Evolutionary conservation across 768 basidiomycete genomes (phyloP), one percentile per base, ranked within the genome.

Genomic region (Tubosaeta sp.): DNA sequence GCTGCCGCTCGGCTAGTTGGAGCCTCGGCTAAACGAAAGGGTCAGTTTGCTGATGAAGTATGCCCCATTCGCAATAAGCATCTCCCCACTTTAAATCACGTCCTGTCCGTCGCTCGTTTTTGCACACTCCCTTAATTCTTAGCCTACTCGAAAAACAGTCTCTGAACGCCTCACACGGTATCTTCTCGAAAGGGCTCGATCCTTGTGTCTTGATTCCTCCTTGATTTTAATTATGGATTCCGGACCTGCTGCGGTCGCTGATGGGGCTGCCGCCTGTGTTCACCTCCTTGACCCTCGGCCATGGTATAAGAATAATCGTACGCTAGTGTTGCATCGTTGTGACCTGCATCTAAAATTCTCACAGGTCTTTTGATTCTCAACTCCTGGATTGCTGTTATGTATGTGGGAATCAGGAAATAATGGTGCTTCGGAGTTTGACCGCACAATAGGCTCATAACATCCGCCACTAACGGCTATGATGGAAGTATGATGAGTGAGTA

Each of bases 261-360:
- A 69, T 44, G 54, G 57, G 13, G n/a, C 31, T 30, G 70, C 71
- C 44, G 75, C 72, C 36, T 81, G 77, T 55, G 64, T 65, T 29
- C 78, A 81, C 54, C 74, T 84, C 50, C 55, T 85, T 52, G 77
- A 86, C 65, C 80, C 83, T 18, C 78, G 68, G 57, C 74, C 81
- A 61, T 87, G 84, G 84, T 83, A 83, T 69, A 86, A 82, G 73
- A 86, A 87, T 71, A 77, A 65, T 64, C 75, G 83, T 82, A 62
- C 16, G 73, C 59, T 4, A 6, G 12, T 2, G 8, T 13, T 6
- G 24, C 21, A 10, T 13, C 6, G 4, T 18, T n/a, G 14, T 16
- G 1, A 39, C 3, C 2, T 40, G 25, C 18, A 7, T 13, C 41
- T 46, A 30, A 51, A 34, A 9, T 25, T 29, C 25, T 48, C 25